Conservation (phyloP, 176 grass and related monocot species). For the Eremochloa ophiuroides region DNA sequence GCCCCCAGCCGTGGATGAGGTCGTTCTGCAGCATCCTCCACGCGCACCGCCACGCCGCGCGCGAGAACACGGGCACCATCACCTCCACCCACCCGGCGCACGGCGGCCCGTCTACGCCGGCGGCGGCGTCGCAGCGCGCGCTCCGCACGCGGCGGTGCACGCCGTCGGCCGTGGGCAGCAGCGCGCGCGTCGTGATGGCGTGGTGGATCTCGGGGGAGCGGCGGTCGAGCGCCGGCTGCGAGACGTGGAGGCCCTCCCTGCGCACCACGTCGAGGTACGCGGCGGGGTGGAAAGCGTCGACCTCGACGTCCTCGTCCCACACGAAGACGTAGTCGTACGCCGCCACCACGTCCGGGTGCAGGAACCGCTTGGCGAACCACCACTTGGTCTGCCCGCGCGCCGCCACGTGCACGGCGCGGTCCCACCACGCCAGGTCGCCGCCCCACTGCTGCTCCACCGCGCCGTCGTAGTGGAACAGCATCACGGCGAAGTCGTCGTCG, state of each 20-base stretch:
- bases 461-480: constrained; percentile 31
- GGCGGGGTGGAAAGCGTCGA: constrained; percentile 12
- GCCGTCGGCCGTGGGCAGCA: not conserved
- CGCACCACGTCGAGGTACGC: not conserved
- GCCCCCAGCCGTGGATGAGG: not conserved
- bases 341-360: constrained; percentile 31
- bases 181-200: not conserved
- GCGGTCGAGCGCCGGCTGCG: constrained; percentile 10
- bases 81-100: not conserved
- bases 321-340: constrained; percentile 35
- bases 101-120: not conserved
- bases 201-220: not conserved
- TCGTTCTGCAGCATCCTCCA: constrained; percentile 11
- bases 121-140: not conserved
- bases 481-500: not conserved
- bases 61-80: constrained; percentile 13
- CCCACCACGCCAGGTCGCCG: not conserved
- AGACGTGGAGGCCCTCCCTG: not conserved
- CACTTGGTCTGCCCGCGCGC: not conserved
- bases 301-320: constrained; percentile 34
- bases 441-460: constrained; percentile 9
- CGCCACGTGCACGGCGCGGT: not conserved
- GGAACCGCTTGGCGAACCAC: constrained; percentile 46
- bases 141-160: not conserved
- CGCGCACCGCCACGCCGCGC: not conserved